Conservation (phyloP, 768 basidiomycete genomes). For the Boletus edulis region DNA sequence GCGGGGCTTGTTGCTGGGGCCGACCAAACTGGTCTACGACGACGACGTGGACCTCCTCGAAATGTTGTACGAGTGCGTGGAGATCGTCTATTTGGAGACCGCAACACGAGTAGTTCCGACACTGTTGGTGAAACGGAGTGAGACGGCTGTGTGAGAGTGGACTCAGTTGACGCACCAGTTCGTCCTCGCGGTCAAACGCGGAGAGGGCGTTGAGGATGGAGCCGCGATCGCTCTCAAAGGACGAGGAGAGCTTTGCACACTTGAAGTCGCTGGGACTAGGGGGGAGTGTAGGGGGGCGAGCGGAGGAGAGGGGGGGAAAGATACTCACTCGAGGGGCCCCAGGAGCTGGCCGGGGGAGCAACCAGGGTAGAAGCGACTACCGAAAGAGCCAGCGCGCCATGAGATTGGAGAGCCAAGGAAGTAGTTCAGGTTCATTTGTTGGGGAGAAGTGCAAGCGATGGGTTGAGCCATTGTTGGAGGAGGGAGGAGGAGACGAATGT, state of each 20-base stretch:
- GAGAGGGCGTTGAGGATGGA: slow-evolving; percentile 64
- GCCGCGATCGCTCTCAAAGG: slow-evolving; percentile 59
- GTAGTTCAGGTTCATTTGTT: slow-evolving; percentile 48
- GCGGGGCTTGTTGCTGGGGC: slow-evolving; percentile 30
- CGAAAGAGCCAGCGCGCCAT: slow-evolving; percentile 66
- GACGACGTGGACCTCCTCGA: slow-evolving; percentile 87
- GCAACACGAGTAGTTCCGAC: slow-evolving; percentile 89
- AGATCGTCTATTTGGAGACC: slow-evolving; percentile 73
- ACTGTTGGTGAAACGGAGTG: slow-evolving; percentile 37
- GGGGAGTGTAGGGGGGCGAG: not conserved
- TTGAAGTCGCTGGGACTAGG: slow-evolving; percentile 46
- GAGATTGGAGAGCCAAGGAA: slow-evolving; percentile 73
- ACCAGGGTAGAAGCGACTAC: slow-evolving; percentile 59
- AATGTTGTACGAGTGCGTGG: slow-evolving; percentile 86
- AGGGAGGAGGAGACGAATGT: not conserved
- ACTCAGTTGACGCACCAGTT: slow-evolving; percentile 49
- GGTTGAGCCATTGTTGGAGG: slow-evolving; percentile 39
- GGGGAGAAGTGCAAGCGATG: slow-evolving; percentile 34
- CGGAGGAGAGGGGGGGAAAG: slow-evolving; percentile 6
- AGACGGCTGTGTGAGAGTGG: not conserved
- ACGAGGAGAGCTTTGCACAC: slow-evolving; percentile 46
- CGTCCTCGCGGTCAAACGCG: slow-evolving; percentile 67
- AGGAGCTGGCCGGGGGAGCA: slow-evolving; percentile 62
- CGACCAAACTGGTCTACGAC: slow-evolving; percentile 50
- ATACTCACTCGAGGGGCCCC: slow-evolving; percentile 60